Evolutionary conservation across 306 rosid species (phyloP).

Genomic region (Prunus padus): DNA sequence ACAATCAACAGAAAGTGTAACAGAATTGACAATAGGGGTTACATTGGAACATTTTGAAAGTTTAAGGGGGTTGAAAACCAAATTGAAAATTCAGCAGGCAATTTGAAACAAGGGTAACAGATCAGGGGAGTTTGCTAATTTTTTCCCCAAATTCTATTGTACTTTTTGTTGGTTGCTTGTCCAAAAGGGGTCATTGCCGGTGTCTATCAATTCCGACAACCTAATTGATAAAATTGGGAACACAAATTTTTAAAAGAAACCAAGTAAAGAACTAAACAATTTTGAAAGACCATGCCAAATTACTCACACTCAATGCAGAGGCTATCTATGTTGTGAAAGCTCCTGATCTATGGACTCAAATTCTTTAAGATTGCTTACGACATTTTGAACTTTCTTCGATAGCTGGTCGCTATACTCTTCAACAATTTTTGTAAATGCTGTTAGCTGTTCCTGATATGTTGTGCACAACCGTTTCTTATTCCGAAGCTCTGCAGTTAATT

Average conservation of each 20-base stretch:
- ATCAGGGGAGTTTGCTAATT: too few relatives aligned
- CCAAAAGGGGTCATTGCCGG: not conserved
- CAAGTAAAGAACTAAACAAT: not conserved
- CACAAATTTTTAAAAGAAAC: not conserved
- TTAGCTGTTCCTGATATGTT: slow-evolving; percentile 75
- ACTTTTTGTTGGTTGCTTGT: not conserved
- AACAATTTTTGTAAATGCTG: slow-evolving; percentile 64
- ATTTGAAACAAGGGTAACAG: too few relatives aligned
- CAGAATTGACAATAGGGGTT: too few relatives aligned
- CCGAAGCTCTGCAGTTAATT: slow-evolving; percentile 77
- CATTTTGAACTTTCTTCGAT: slow-evolving; percentile 61
- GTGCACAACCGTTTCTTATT: slow-evolving; percentile 76
- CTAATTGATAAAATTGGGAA: not conserved
- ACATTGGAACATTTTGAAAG: too few relatives aligned
- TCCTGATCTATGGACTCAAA: slow-evolving; percentile 63
- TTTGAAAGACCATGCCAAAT: slow-evolving; percentile 5
- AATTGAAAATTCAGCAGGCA: too few relatives aligned
- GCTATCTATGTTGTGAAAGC: slow-evolving; percentile 54
- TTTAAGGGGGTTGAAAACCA: too few relatives aligned
- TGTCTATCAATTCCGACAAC: not conserved
- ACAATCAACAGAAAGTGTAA: too few relatives aligned
- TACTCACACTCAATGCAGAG: slow-evolving; percentile 41
- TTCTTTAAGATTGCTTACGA: slow-evolving; percentile 74
- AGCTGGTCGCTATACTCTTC: slow-evolving; percentile 78
- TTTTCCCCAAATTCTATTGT: not conserved